These are phyloP conservation scores for Radiomyces spectabilis DNA, from an alignment of 192 early-diverging fungal genomes.

Conservation along the genomic window DNA sequence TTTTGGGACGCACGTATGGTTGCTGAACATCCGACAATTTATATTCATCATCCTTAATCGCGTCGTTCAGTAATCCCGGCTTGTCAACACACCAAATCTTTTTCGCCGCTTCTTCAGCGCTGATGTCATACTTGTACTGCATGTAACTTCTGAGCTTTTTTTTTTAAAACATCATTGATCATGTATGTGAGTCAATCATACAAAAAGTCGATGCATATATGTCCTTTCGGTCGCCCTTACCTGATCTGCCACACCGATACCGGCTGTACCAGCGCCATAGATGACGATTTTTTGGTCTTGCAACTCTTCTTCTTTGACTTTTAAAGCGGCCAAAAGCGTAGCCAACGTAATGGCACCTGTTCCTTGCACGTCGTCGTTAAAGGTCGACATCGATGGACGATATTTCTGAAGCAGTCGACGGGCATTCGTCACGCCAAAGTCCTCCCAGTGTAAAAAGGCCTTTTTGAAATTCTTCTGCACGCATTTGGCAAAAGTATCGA, in stretches of 20 bases:
- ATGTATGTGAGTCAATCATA: too few species aligned
- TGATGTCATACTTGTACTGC: too few species aligned
- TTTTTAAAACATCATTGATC: too few species aligned
- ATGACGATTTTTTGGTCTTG: slow-evolving; percentile 47
- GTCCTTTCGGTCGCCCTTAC: neutral
- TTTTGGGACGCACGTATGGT: neutral
- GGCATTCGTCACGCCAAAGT: slow-evolving; percentile 26
- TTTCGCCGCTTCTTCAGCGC: neutral
- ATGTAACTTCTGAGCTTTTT: too few species aligned
- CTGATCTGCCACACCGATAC: slow-evolving; percentile 42
- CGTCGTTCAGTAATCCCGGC: neutral
- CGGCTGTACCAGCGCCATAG: slow-evolving; percentile 56
- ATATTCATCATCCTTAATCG: neutral
- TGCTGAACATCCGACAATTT: neutral
- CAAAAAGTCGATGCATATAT: neutral
- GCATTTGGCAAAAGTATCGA: slow-evolving; percentile 72
- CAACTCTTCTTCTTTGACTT: slow-evolving; percentile 32
- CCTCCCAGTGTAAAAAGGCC: slow-evolving; percentile 48
- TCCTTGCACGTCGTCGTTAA: slow-evolving; percentile 92
- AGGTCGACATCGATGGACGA: slow-evolving; percentile 61
- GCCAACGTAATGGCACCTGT: slow-evolving; percentile 70
- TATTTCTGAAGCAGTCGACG: slow-evolving; percentile 69
- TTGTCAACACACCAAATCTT: neutral
- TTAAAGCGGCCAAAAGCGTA: slow-evolving; percentile 45
- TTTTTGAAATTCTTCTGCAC: slow-evolving; percentile 60